Evolutionary conservation across 331 rosid genomes (phyloP).

Genomic region (Quercus lobata): DNA sequence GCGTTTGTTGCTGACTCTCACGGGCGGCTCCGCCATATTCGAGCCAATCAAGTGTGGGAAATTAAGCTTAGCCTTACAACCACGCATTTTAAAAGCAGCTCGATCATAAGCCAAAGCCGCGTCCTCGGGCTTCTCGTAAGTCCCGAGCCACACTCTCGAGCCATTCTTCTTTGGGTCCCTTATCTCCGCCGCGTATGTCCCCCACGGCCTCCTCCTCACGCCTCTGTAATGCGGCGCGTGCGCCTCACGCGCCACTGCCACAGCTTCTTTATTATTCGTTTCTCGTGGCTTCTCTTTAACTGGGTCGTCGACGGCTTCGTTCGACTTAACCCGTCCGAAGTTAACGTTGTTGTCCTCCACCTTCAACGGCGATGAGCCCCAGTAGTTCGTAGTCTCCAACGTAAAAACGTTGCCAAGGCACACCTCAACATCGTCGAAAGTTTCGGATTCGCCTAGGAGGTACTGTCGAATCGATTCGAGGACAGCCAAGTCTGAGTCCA

Average conservation of each 20-base stretch:
- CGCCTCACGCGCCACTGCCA: neutral
- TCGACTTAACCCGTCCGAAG: neutral
- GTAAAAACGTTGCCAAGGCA: neutral
- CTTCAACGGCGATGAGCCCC: neutral
- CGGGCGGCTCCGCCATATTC: neutral
- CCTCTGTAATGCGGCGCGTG: slow-evolving; percentile 15
- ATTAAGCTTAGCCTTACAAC: slow-evolving; percentile 26
- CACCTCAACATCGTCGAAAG: neutral
- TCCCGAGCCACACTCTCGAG: slow-evolving; percentile 38
- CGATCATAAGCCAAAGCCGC: slow-evolving; percentile 41
- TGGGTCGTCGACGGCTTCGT: neutral
- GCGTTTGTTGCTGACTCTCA: neutral
- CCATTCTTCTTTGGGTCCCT: slow-evolving; percentile 36
- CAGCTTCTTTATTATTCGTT: neutral
- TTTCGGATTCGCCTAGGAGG: neutral
- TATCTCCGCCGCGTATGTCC: slow-evolving; percentile 37
- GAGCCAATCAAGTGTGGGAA: slow-evolving; percentile 9
- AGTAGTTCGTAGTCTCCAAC: no score
- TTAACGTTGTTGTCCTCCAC: neutral
- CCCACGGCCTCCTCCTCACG: slow-evolving; percentile 31
- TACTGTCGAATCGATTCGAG: neutral
- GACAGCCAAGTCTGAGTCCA: neutral
- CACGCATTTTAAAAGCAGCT: slow-evolving; percentile 27
- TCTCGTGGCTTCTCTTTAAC: neutral
- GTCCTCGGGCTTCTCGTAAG: slow-evolving; percentile 19